Percentiles rank a stretch among this genome's conserved stretches.
Evolutionary conservation across 2,329 filamentous ascomycete species (phyloP).

Genomic region (Calonectria fujianensis): DNA sequence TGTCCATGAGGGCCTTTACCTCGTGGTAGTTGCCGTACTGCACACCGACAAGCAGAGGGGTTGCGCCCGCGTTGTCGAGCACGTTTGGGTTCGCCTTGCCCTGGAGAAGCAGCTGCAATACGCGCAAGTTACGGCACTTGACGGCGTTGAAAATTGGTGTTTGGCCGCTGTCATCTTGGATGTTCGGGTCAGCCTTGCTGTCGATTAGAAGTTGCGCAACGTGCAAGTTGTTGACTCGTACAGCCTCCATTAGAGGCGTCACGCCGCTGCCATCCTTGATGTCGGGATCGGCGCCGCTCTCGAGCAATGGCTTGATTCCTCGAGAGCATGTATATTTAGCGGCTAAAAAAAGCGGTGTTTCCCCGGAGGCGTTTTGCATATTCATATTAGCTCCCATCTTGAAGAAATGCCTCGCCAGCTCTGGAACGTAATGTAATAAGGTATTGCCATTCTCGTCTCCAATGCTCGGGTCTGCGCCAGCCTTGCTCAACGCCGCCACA

Average conservation of each 20-base stretch:
- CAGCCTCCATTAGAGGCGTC: background rate
- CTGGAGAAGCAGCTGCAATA: background rate
- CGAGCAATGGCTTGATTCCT: background rate
- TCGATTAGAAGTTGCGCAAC: background rate
- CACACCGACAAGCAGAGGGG: background rate
- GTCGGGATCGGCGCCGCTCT: background rate
- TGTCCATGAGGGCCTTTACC: background rate
- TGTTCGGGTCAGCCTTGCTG: background rate
- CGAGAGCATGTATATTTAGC: conserved; percentile 19
- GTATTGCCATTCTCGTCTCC: conserved; percentile 9
- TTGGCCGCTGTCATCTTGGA: conserved; percentile 4
- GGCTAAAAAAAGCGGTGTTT: conserved; percentile 1
- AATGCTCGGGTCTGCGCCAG: conserved; percentile 8
- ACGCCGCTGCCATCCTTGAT: background rate
- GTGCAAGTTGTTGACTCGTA: background rate
- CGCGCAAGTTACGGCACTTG: conserved; percentile 6
- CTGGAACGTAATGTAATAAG: background rate
- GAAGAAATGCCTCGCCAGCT: conserved; percentile 7
- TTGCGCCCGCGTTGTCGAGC: background rate
- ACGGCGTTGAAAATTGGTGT: background rate
- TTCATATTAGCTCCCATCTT: conserved; percentile 12
- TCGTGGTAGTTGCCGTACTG: conserved; percentile 18
- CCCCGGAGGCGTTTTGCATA: background rate
- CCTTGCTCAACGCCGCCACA: background rate
- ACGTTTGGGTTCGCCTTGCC: background rate